Conservation (phyloP, 2,329 filamentous ascomycete genomes). For the Zymoseptoria brevis region DNA sequence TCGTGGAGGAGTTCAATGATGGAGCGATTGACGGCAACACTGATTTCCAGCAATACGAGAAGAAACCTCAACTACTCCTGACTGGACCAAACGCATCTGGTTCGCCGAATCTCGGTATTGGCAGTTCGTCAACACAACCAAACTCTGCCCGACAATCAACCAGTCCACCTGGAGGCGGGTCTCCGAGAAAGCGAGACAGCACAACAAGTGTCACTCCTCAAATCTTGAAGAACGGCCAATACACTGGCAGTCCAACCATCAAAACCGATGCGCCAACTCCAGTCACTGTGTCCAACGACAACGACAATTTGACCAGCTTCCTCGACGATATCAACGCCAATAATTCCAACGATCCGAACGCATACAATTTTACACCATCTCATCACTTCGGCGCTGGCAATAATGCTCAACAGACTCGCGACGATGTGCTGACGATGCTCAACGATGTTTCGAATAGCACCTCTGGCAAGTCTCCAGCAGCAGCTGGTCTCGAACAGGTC, state of each 20-base stretch:
- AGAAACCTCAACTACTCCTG: slow-evolving; percentile 25
- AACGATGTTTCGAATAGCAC: not conserved
- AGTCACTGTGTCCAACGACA: slow-evolving; percentile 32
- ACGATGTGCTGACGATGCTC: not conserved
- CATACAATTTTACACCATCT: not conserved
- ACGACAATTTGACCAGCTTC: slow-evolving; percentile 44
- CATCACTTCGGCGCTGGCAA: not conserved
- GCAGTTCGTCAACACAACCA: slow-evolving; percentile 17
- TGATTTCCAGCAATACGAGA: slow-evolving; percentile 22
- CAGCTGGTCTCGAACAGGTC: not conserved
- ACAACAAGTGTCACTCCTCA: slow-evolving; percentile 14
- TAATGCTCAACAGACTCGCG: not conserved
- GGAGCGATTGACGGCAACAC: slow-evolving; percentile 30
- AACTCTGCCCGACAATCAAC: slow-evolving; percentile 20
- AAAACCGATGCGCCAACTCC: slow-evolving; percentile 37
- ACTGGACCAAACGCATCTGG: slow-evolving; percentile 28
- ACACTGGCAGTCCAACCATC: slow-evolving; percentile 26
- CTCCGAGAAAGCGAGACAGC: slow-evolving; percentile 13
- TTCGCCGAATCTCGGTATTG: slow-evolving; percentile 22
- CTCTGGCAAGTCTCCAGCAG: not conserved
- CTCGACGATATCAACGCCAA: slow-evolving; percentile 39
- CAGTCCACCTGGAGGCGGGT: slow-evolving; percentile 20
- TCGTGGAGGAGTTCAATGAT: slow-evolving; percentile 52
- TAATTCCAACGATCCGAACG: not conserved
- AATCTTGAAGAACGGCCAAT: slow-evolving; percentile 5